Conservation (phyloP, 352 stramenopile species). For the Lagenidium sp. region DNA sequence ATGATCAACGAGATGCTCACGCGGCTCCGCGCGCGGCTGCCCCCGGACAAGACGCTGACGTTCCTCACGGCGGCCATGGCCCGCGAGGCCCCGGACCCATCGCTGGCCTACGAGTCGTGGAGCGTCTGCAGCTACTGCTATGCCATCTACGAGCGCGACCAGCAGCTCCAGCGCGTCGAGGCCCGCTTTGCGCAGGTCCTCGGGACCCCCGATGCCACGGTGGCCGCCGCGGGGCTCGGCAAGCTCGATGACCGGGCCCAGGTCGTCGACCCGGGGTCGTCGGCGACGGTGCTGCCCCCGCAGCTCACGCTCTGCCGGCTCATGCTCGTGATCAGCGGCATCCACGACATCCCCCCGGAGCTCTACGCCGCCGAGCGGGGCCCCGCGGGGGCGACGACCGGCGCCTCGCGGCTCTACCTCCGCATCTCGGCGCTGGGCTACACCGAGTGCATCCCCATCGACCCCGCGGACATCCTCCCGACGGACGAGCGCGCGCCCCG, state of each 20-base stretch:
- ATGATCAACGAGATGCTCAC: conserved; percentile 83
- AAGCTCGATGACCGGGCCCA: conserved; percentile 34
- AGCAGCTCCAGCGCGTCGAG: conserved; percentile 65
- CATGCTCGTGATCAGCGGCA: conserved; percentile 66
- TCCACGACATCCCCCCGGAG: conserved; percentile 75
- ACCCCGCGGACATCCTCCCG: conserved; percentile 38
- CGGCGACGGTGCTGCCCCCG: conserved; percentile 28
- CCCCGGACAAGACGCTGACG: conserved; percentile 33
- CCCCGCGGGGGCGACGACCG: conserved; percentile 12
- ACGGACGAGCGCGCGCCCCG: conserved; percentile 34
- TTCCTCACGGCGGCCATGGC: conserved; percentile 39
- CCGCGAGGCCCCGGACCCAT: conserved; percentile 33
- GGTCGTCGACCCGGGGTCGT: conserved; percentile 33
- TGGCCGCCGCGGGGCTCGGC: conserved; percentile 29
- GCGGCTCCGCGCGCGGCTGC: conserved; percentile 43
- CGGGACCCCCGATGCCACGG: conserved; percentile 27
- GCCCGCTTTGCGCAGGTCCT: conserved; percentile 42
- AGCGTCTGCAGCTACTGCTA: conserved; percentile 82
- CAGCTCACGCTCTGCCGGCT: conserved; percentile 74
- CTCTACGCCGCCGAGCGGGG: conserved; percentile 57
- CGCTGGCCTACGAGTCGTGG: conserved; percentile 74
- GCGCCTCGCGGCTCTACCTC: conserved; percentile 35
- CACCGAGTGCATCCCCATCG: conserved; percentile 66
- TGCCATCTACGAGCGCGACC: conserved; percentile 76
- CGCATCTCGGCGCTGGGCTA: conserved; percentile 65